Evolutionary conservation across 495 filamentous ascomycete species (phyloP), one percentile per base, ranked within the genome.

Genomic region (Aspergillus mulundensis): DNA sequence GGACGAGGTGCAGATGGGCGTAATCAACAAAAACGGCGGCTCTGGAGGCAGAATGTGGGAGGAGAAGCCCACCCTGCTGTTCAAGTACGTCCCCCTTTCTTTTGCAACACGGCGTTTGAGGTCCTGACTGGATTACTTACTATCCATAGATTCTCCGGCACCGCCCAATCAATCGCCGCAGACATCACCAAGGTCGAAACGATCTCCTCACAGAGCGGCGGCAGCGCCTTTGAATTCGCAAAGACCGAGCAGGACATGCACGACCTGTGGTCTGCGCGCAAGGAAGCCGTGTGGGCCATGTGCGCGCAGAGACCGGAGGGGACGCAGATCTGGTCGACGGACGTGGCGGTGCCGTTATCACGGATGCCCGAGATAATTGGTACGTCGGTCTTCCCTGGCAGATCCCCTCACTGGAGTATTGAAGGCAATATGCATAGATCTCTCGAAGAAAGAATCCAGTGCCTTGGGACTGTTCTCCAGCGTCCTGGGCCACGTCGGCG

Each of bases 1-100:
- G 39, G 90, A 95, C 67, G 90, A 95, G 58, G 85, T 89, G 41
- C 88, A 91, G 74, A 95, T 95, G 90, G 76, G 75, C 47, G 88
- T 87, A 61, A 88, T 95, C 71, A 95, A 95, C 69, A 60, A 73
- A 44, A 82, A 84, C 10, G 87, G 88, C 46, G 77, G 73, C 55
- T 91, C 89, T 0, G 70, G 87, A 89, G 71, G 76, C 3, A 84
- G 84, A 58, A 67, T 61, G 32, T 95, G 90, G 90, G 78, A 77
- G 50, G 87, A 91, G 62, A 81, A 79, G 7, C 90, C 90, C 2
- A 94, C 90, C 1, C 72, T 95, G 7, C 91, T 95, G 68, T 90
- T 95, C 78, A 95, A 95, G 87, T 90, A 90, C 61, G 75, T 53
- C 16, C 0, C 16, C 16, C 18, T 5, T n/a, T 40, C 10, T 32